These are phyloP conservation scores for Schizophyllum commune DNA, from an alignment of 1,284 basidiomycete species.

Conservation along the genomic window DNA sequence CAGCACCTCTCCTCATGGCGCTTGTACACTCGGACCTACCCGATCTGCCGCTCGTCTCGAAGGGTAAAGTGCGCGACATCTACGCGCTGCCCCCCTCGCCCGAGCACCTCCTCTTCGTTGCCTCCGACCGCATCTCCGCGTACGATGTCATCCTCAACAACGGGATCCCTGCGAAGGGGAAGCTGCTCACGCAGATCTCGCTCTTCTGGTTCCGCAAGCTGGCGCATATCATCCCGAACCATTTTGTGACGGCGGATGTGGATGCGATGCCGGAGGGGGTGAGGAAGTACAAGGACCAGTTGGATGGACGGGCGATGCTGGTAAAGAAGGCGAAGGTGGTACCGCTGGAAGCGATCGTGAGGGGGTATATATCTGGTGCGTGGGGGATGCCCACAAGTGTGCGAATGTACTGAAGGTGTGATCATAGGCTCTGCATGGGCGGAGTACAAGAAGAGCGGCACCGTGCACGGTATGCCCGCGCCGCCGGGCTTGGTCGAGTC, in stretches of 20 bases:
- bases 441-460: constrained; percentile 86
- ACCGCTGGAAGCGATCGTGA: constrained; percentile 94
- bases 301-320: constrained; percentile 86
- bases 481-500: constrained; percentile 81
- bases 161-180: constrained; percentile 92
- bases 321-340: constrained; percentile 87
- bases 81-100: constrained; percentile 63
- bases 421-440: constrained; percentile 84
- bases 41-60: constrained; percentile 59
- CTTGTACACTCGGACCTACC: constrained; percentile 50
- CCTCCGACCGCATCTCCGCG: constrained; percentile 93
- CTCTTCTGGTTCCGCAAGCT: constrained; percentile 94
- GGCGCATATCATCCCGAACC: constrained; percentile 73
- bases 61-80: constrained; percentile 92
- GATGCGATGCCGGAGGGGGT: constrained; percentile 73
- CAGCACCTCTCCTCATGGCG: constrained; percentile 21
- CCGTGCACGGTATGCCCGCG: constrained; percentile 82
- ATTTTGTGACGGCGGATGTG: constrained; percentile 72
- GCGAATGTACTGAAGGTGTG: neutral
- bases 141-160: constrained; percentile 94
- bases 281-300: constrained; percentile 57
- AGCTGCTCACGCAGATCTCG: constrained; percentile 84
- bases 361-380: constrained; percentile 91
- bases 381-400: constrained; percentile 1
- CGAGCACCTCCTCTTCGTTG: constrained; percentile 83